These are phyloP conservation scores for Fomitopsis schrenkii DNA, from an alignment of 1,284 basidiomycete species.

Conservation along the genomic window DNA sequence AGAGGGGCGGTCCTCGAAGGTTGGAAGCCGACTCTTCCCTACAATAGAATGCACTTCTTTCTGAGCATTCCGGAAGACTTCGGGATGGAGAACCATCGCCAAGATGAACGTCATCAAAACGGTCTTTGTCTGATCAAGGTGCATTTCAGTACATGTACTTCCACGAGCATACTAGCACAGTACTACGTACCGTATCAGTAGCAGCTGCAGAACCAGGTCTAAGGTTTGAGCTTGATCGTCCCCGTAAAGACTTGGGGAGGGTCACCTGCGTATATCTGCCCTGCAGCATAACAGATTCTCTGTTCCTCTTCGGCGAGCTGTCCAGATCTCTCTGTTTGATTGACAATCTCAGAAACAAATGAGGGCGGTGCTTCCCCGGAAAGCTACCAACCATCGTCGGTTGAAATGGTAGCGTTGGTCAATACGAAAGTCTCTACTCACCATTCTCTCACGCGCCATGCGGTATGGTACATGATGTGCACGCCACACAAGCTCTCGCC, in stretches of 20 bases:
- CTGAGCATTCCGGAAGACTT: constrained; percentile 47
- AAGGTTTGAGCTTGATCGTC: neutral
- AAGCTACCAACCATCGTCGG: too few species aligned
- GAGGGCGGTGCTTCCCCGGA: too few species aligned
- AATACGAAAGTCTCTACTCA: neutral
- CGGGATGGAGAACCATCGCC: constrained; percentile 47
- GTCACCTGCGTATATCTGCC: too few species aligned
- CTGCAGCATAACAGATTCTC: too few species aligned
- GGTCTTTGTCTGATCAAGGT: neutral
- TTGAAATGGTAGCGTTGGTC: too few species aligned
- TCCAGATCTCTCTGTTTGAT: too few species aligned
- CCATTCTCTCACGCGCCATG: neutral
- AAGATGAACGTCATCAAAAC: constrained; percentile 25
- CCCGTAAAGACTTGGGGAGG: too few species aligned
- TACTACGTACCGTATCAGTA: neutral
- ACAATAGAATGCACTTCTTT: constrained; percentile 26
- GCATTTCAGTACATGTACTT: neutral
- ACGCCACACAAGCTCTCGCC: neutral
- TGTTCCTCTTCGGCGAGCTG: too few species aligned
- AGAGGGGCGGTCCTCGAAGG: constrained; percentile 28
- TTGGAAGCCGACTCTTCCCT: constrained; percentile 35
- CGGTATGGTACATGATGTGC: neutral
- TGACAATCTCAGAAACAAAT: too few species aligned
- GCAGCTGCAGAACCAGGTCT: neutral
- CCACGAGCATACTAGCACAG: neutral